Percentiles rank a stretch among this genome's conserved stretches.
Conservation (phyloP, 768 basidiomycete genomes). For the Suillus luteus region DNA sequence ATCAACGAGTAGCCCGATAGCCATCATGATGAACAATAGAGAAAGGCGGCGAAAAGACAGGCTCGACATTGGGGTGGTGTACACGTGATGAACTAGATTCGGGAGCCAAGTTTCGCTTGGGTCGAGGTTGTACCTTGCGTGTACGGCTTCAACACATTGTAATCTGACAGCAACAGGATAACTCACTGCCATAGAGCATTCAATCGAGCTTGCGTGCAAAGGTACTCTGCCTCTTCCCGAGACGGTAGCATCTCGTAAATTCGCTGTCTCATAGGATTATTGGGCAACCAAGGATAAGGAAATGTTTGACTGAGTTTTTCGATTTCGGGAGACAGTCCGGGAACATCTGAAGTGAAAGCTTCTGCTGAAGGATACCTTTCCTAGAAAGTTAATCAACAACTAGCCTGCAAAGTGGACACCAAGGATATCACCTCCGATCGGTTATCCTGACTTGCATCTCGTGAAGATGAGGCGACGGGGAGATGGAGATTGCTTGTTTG, state of each 20-base stretch:
- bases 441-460: conserved; percentile 17
- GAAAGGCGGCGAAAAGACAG: conserved; percentile 68
- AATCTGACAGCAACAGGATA: conserved; percentile 12
- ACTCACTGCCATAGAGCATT: conserved; percentile 78
- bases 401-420: background rate
- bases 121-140: conserved; percentile 63
- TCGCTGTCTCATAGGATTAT: conserved; percentile 61
- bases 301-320: conserved; percentile 63
- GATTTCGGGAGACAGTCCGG: conserved; percentile 33
- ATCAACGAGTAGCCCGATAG: conserved; percentile 72
- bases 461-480: conserved; percentile 7
- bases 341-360: conserved; percentile 19
- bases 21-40: conserved; percentile 69
- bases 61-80: conserved; percentile 57
- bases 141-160: conserved; percentile 10
- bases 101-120: conserved; percentile 70
- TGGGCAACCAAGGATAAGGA: conserved; percentile 68
- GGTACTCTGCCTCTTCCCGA: conserved; percentile 54
- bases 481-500: conserved; percentile 20
- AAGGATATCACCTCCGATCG: conserved; percentile 27
- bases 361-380: conserved; percentile 30
- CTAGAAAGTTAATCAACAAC: conserved; percentile 15
- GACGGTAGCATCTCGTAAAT: conserved; percentile 67
- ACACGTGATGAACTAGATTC: conserved; percentile 69
- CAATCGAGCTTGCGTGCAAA: conserved; percentile 63